phyloP scores from a whole-genome alignment of 2,329 filamentous ascomycete species.

The Bipolaris cookei region DNA sequence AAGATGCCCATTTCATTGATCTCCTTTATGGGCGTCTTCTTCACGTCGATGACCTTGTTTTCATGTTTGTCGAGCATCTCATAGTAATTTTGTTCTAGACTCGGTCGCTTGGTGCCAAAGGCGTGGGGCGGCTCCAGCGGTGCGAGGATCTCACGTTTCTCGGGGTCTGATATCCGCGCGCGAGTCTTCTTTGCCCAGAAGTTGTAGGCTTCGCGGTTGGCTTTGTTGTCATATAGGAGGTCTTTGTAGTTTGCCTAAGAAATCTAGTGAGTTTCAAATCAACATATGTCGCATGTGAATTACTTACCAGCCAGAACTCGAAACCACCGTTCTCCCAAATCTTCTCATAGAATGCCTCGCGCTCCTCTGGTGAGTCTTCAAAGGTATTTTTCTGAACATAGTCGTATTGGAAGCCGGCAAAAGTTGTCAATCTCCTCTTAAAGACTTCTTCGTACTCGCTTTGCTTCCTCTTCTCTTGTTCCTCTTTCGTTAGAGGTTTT shows the following conservation, averaged over 20 bases:
- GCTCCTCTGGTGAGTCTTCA: constrained; percentile 52
- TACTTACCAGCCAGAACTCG: constrained; percentile 53
- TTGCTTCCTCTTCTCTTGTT: constrained; percentile 56
- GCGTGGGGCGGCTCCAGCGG: constrained; percentile 54
- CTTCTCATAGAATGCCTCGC: constrained; percentile 53
- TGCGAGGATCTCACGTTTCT: constrained; percentile 56
- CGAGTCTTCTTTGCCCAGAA: constrained; percentile 56
- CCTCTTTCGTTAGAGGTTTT: constrained; percentile 55
- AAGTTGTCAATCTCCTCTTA: constrained; percentile 58
- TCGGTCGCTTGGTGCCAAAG: constrained; percentile 57
- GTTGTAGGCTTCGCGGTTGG: constrained; percentile 54
- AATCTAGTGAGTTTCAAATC: neutral
- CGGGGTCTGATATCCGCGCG: constrained; percentile 51
- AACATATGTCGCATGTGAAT: constrained; percentile 27
- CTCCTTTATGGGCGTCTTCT: constrained; percentile 50
- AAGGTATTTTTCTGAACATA: constrained; percentile 62
- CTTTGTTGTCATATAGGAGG: constrained; percentile 49
- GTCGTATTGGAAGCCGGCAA: constrained; percentile 66
- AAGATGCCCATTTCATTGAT: constrained; percentile 50
- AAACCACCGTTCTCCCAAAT: constrained; percentile 51
- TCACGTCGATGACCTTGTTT: constrained; percentile 53
- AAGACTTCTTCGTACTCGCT: constrained; percentile 58
- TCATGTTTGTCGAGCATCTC: constrained; percentile 54
- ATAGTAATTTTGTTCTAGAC: constrained; percentile 56
- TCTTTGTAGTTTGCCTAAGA: constrained; percentile 45